Base-by-base conservation (phyloP, 441 rosid species). In the Mallotus repandus region DNA sequence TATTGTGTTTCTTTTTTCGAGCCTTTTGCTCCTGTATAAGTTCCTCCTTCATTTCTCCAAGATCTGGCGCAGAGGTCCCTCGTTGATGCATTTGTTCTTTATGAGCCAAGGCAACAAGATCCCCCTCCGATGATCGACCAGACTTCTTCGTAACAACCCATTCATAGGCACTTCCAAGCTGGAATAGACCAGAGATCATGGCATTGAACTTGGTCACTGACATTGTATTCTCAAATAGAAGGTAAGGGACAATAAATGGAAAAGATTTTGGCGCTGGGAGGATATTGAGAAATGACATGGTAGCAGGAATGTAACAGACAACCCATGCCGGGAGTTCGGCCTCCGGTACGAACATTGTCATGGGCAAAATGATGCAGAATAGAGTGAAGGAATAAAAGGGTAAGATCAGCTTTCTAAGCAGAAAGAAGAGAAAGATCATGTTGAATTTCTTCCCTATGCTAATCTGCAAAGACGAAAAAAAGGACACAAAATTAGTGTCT, bases 111-210 rank as follows among this genome's bases (percentile, higher is more conserved):
- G 86, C 81, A 22, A 84, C 84, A 2, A 94, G 91, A 77, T 92
- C 98, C 9, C 97, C 98, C 78, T 94, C 97, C 0, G 98, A 92
- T 5, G 98, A 92, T 7, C 98, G 84, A 18, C 98, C 98, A 0
- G 95, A 92, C 82, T 94, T 94, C 80, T 94, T 94, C 0, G 98
- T 94, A 45, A 94, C 97, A 25, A 94, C 94, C 98, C 98, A 94
- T 69, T 94, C 98, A 35, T 92, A 92, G 2, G 98, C 97, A 76
- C 96, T 94, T 55, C 98, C 97, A 0, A 94, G 95, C 86, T 94
- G 97, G 84, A 94, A 94, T 19, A 94, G 83, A 57, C 98, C 98
- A 16, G 98, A 94, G 72, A 94, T 79, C 98, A 94, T 94, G 1
- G 98, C 97, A 71, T 87, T 89, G 88, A 94, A 94, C 85, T 94